These are phyloP conservation scores for Auriscalpium microsporum DNA, from an alignment of 768 basidiomycete genomes.

Conservation along the genomic window DNA sequence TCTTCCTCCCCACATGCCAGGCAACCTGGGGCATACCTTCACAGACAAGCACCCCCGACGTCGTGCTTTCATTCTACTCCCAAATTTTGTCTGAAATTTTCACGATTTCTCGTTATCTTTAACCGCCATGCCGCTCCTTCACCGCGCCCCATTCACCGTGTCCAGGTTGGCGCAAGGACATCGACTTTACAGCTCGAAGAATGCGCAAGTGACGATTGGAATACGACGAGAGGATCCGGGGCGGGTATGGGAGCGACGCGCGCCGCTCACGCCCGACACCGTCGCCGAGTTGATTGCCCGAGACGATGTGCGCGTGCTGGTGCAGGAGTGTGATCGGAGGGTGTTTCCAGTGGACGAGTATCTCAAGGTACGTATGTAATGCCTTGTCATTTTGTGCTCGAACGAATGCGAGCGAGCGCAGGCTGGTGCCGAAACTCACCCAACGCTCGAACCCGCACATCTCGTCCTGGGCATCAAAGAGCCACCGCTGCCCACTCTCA, in stretches of 20 bases:
- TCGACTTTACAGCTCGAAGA: neutral
- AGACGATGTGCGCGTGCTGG: constrained; percentile 55
- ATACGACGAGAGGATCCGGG: constrained; percentile 70
- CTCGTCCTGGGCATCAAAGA: constrained; percentile 89
- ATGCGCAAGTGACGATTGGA: constrained; percentile 33
- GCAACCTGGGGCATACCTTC: too few relatives aligned
- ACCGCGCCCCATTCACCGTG: constrained; percentile 2
- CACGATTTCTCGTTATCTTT: neutral
- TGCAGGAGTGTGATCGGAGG: constrained; percentile 69
- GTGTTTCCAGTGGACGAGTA: constrained; percentile 64
- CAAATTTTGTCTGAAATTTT: too few relatives aligned
- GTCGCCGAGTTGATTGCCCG: constrained; percentile 52
- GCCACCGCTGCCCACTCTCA: constrained; percentile 56
- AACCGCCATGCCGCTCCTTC: constrained; percentile 6
- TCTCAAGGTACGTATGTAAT: constrained; percentile 40
- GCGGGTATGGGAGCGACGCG: constrained; percentile 82
- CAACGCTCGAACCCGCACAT: constrained; percentile 53
- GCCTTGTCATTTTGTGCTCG: neutral
- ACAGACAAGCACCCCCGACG: too few relatives aligned
- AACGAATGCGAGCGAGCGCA: constrained; percentile 20
- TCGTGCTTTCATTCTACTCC: too few relatives aligned
- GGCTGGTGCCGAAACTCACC: constrained; percentile 69
- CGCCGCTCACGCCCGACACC: constrained; percentile 71
- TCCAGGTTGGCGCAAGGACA: neutral
- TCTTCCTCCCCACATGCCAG: neutral